phyloP scores from a whole-genome alignment of 192 early-diverging fungal species.

The Backusella westeae region DNA sequence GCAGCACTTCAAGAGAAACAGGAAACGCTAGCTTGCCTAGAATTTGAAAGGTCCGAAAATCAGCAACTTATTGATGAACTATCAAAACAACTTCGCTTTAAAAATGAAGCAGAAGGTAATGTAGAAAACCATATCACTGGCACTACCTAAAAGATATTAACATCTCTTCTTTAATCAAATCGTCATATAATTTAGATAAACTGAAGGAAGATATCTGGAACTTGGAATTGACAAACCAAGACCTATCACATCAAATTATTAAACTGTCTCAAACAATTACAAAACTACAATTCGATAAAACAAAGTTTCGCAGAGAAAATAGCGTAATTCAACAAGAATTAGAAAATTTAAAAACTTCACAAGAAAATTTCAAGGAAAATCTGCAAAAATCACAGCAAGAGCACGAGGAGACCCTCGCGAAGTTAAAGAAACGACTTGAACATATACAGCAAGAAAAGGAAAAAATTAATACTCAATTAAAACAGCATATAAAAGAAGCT shows the following conservation, averaged over 20 bases:
- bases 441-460: constrained; percentile 43
- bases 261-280: constrained; percentile 24
- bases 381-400: constrained; percentile 11
- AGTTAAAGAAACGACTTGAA: constrained; percentile 54
- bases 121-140: not conserved
- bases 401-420: constrained; percentile 21
- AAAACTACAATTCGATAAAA: constrained; percentile 21
- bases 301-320: constrained; percentile 18
- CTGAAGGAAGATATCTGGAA: constrained; percentile 35
- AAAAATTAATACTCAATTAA: constrained; percentile 58
- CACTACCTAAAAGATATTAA: not conserved
- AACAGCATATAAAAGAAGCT: constrained; percentile 54
- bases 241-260: constrained; percentile 22
- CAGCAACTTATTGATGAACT: constrained; percentile 13
- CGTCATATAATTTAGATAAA: constrained; percentile 17
- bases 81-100: constrained; percentile 21
- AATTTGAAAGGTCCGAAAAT: constrained; percentile 23
- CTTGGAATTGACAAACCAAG: constrained; percentile 32
- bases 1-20: constrained; percentile 29
- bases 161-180: not conserved
- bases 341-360: constrained; percentile 15
- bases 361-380: constrained; percentile 17
- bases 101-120: constrained; percentile 33
- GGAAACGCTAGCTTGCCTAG: constrained; percentile 19
- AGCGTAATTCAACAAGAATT: constrained; percentile 18